Evolutionary conservation across 2,329 filamentous ascomycete genomes (phyloP).

Genomic region (Huntiella abstrusa): DNA sequence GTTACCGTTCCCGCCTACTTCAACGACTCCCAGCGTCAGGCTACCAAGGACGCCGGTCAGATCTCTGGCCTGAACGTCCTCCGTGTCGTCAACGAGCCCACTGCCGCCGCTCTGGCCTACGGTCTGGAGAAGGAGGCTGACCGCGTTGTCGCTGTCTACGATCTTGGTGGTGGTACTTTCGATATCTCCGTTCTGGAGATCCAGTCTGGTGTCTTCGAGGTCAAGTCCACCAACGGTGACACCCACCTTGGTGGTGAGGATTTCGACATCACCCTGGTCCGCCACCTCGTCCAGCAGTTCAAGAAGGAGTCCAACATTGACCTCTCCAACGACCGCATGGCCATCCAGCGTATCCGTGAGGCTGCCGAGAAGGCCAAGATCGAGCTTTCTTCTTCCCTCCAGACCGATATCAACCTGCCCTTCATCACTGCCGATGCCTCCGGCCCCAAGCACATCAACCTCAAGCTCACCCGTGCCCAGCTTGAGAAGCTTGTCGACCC

Average conservation of each 20-base stretch:
- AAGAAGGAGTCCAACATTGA: slow-evolving; percentile 91
- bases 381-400: slow-evolving; percentile 82
- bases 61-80: slow-evolving; percentile 92
- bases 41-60: slow-evolving; percentile 94
- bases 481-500: slow-evolving; percentile 86
- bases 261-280: slow-evolving; percentile 88
- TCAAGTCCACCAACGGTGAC: slow-evolving; percentile 98
- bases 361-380: slow-evolving; percentile 99
- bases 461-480: slow-evolving; percentile 79
- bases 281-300: slow-evolving; percentile 84
- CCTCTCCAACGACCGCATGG: slow-evolving; percentile 84
- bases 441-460: slow-evolving; percentile 96
- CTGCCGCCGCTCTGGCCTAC: slow-evolving; percentile 85
- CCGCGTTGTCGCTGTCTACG: slow-evolving; percentile 82
- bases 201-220: slow-evolving; percentile 94
- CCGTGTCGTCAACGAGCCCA: slow-evolving; percentile 95
- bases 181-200: slow-evolving; percentile 98
- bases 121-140: slow-evolving; percentile 90
- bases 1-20: slow-evolving; percentile 97
- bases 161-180: slow-evolving; percentile 96
- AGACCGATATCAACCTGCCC: slow-evolving; percentile 95
- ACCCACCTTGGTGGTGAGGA: slow-evolving; percentile 97
- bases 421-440: slow-evolving; percentile 96
- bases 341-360: slow-evolving; percentile 96
- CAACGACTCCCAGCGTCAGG: slow-evolving; percentile 95